Base-by-base conservation (phyloP, 345 rosid species). In the Barbarea vulgaris region DNA sequence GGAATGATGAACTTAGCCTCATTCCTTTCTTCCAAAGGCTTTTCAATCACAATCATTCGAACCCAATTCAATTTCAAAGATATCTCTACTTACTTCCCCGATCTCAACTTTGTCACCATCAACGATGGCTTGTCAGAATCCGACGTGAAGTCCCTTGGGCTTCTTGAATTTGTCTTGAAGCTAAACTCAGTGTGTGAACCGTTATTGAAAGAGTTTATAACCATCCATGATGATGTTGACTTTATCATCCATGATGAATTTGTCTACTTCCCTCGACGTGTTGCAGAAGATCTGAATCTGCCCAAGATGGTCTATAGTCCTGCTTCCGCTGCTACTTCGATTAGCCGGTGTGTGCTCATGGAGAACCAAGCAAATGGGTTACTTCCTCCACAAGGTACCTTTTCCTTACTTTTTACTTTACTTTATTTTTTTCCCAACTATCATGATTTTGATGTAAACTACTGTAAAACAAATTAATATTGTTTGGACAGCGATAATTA, bases 1-100 rank as follows among this genome's bases (percentile, higher is more conserved):
- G 89, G 93, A 0, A 84, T 89, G 89, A 85, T 89, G 81, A 87
- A 84, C 41, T 84, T 87, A 1, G 93, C 81, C 12, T 59, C 85
- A 28, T 60, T 67, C 59, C 89, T 91, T 24, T 76, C 83, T 50
- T 82, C 85, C 13, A 74, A 60, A 33, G 87, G 89, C n/a, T 87
- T 85, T 76, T 77, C 83, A 59, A 81, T 91, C 73, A 80, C 89
- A 14, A 22, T 89, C 19, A 59, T 78, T 64, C 82, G 84, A 74
- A 53, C 83, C 19, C 15, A 34, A 7, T 79, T 78, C 83, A 83
- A 82, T 36, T 77, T 76, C 72, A 12, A 88, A 82, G 13, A 34
- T 82, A 27, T 76, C 21, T 55, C 87, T 1, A 19, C 69, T 3
- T 22, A 48, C 56, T 81, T 85, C 55, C 93, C 85, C 2, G 41